These are phyloP conservation scores for Populus tomentosa DNA, from an alignment of 441 rosid species.

Conservation along the genomic window DNA sequence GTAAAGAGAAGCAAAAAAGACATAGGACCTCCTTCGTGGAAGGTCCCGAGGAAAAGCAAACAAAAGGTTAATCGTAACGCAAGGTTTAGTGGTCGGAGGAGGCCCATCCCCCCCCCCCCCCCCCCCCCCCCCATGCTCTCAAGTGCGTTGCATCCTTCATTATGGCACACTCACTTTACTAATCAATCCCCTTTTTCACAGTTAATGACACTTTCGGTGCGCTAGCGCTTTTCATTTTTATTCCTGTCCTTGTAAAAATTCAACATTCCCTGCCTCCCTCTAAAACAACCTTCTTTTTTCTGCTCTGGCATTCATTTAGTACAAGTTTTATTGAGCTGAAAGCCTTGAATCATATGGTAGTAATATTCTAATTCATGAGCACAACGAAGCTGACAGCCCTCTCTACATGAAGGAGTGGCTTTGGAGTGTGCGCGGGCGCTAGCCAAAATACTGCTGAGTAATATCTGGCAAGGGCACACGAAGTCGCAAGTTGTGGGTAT, in stretches of 20 bases:
- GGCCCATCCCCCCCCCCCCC: no score
- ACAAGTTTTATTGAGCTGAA: neutral
- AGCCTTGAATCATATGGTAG: slow-evolving; percentile 1
- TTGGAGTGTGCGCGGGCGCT: neutral
- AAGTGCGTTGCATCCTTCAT: slow-evolving; percentile 32
- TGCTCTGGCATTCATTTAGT: neutral
- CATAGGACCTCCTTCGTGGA: slow-evolving; percentile 14
- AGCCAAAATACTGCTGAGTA: neutral
- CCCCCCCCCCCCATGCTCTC: slow-evolving; percentile 32
- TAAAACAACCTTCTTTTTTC: neutral
- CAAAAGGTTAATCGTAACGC: slow-evolving; percentile 28
- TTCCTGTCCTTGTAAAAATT: neutral
- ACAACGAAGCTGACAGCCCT: neutral
- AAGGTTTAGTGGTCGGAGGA: slow-evolving; percentile 32
- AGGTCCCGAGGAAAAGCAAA: slow-evolving; percentile 28
- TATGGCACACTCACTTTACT: slow-evolving; percentile 16
- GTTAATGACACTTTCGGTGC: slow-evolving; percentile 16
- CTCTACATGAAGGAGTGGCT: neutral
- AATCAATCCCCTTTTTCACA: slow-evolving; percentile 1
- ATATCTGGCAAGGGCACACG: slow-evolving; percentile 16
- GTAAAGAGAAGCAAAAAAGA: neutral
- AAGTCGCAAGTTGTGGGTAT: slow-evolving; percentile 28
- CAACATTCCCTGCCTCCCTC: neutral
- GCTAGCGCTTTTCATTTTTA: neutral
- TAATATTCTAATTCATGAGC: neutral